Evolutionary conservation across 495 filamentous ascomycete species (phyloP).

Genomic region (Talaromyces trachyspermus): DNA sequence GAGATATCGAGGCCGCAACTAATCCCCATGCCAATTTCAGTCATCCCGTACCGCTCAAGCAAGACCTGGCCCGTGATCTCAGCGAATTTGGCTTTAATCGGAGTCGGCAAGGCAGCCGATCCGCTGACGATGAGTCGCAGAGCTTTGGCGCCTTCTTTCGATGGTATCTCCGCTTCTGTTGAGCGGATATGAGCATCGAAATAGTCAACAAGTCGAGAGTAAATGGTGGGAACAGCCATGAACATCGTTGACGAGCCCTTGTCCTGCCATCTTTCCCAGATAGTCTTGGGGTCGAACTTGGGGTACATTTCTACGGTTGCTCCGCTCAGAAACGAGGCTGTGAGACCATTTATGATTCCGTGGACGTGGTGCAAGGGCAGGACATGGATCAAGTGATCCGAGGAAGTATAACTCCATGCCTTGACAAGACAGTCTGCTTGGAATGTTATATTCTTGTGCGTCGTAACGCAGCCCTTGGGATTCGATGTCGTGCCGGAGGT

Average conservation of each 20-base stretch:
- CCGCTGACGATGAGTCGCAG: slow-evolving; percentile 35
- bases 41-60: slow-evolving; percentile 42
- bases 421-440: slow-evolving; percentile 31
- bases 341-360: slow-evolving; percentile 36
- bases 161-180: slow-evolving; percentile 26
- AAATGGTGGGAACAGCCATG: slow-evolving; percentile 41
- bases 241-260: slow-evolving; percentile 34
- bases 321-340: slow-evolving; percentile 31
- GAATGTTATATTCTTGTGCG: slow-evolving; percentile 38
- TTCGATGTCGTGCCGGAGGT: slow-evolving; percentile 39
- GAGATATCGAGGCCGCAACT: slow-evolving; percentile 33
- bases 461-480: slow-evolving; percentile 38
- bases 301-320: slow-evolving; percentile 37
- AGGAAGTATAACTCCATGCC: slow-evolving; percentile 29
- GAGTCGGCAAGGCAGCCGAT: slow-evolving; percentile 37
- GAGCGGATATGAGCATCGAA: slow-evolving; percentile 34
- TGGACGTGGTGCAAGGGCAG: slow-evolving; percentile 40
- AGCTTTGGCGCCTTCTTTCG: slow-evolving; percentile 25
- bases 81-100: slow-evolving; percentile 35
- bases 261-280: slow-evolving; percentile 37
- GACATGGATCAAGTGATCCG: slow-evolving; percentile 37
- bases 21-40: slow-evolving; percentile 39
- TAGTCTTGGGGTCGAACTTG: slow-evolving; percentile 37
- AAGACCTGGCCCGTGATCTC: slow-evolving; percentile 33
- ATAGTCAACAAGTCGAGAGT: slow-evolving; percentile 38